Base-by-base conservation (phyloP, 2,329 filamentous ascomycete genomes). In the Colletotrichum sansevieriae region DNA sequence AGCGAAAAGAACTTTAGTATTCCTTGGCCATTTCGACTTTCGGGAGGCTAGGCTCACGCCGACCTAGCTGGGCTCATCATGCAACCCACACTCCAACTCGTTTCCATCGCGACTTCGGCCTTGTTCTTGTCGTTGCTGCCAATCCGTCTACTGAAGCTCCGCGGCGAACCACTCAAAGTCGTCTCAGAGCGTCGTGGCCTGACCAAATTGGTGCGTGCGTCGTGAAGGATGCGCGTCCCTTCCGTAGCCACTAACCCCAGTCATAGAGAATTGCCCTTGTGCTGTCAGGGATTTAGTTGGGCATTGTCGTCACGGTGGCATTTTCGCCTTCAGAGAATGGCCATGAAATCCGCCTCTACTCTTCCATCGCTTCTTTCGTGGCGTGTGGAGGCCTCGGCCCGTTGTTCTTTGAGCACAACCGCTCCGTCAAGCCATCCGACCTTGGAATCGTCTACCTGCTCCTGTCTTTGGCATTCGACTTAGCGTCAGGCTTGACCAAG, bases 361-460 rank as follows among this genome's bases (percentile, higher is more conserved):
- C 56, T 33, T 15, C 63, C 2, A 46, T 47, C 3, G 4, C 18
- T 6, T 54, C 63, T 0, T 39, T 54, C 7, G 4, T 55, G 6
- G 56, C 63, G 12, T 41, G 13, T n/a, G 29, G 61, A 25, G 47
- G 57, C 29, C 56, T 65, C 0, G 52, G 44, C 5, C 56, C 63
- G 10, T n/a, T 65, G 29, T 39, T 35, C 12, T 8, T 65, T 3
- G 63, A 65, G 18, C 56, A 65, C 20, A 18, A 35, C 29, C 25
- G 56, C 6, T 65, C 63, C 3, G 12, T 61, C 15, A 65, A 9
- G 18, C 63, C 63, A 11, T 65, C 63, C 12, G 47, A 61, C 20
- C 56, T 65, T 3, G 20, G 29, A 6, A 8, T 54, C 12, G 20
- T 55, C 25, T 65, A 65, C 22, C 29, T 65, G 3, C 29, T 61